A percentile compares a stretch with the other conserved stretches of the same genome.
Evolutionary conservation across 179 eudicot species (phyloP).

Genomic region (Camellia oleifera): DNA sequence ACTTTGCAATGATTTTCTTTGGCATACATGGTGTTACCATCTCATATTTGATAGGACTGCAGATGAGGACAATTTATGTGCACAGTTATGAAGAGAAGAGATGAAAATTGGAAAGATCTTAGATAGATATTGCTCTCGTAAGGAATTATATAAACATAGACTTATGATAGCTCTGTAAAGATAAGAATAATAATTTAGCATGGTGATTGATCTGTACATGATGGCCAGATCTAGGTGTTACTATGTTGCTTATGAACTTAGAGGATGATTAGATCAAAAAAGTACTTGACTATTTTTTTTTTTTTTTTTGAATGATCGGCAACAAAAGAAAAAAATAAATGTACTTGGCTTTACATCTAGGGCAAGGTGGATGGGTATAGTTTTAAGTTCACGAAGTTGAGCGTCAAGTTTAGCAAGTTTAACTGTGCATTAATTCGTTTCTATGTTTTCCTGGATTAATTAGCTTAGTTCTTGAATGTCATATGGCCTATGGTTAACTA

Average conservation of each 20-base stretch:
- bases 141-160: neutral
- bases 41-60: conserved; percentile 8
- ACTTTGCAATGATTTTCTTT: neutral
- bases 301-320: no score
- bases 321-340: no score
- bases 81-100: neutral
- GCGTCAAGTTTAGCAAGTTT: neutral
- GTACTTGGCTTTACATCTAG: no score
- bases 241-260: neutral
- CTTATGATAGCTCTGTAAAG: neutral
- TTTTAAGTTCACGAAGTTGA: neutral
- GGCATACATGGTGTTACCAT: neutral
- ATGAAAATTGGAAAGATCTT: neutral
- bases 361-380: neutral
- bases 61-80: conserved; percentile 1
- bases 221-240: neutral
- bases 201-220: neutral
- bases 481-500: neutral
- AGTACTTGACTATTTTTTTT: neutral
- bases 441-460: neutral
- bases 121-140: neutral
- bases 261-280: neutral
- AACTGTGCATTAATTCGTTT: conserved; percentile 1
- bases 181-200: neutral
- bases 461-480: neutral